Conservation (phyloP, 495 filamentous ascomycete species). For the Saxispiralis lemnorum region DNA sequence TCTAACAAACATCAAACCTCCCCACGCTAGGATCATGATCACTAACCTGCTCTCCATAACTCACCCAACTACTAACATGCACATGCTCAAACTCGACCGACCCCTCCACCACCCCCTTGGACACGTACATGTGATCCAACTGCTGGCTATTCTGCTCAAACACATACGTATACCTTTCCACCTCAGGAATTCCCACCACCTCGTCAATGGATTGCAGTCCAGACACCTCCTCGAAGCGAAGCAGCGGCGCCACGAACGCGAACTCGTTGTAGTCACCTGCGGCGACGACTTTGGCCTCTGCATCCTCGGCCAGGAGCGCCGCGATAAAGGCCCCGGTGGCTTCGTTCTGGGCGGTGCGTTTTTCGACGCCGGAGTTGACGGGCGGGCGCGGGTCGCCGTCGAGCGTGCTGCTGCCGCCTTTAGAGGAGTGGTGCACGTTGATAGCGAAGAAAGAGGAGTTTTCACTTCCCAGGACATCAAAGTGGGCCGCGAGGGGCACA, state of each 20-base stretch:
- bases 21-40: constrained; percentile 47
- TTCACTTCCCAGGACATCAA: constrained; percentile 29
- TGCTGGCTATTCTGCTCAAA: constrained; percentile 37
- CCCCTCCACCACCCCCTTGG: constrained; percentile 20
- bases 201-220: constrained; percentile 37
- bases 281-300: constrained; percentile 29
- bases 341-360: not conserved
- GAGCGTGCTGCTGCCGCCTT: constrained; percentile 37
- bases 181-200: constrained; percentile 24
- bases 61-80: constrained; percentile 44
- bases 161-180: constrained; percentile 44
- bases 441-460: constrained; percentile 37
- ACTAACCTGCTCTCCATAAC: constrained; percentile 27
- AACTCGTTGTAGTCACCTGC: constrained; percentile 52
- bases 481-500: constrained; percentile 37
- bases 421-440: constrained; percentile 40
- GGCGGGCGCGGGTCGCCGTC: constrained; percentile 43
- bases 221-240: constrained; percentile 26
- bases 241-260: constrained; percentile 33
- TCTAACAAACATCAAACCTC: constrained; percentile 32
- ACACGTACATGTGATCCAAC: constrained; percentile 46
- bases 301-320: constrained; percentile 28
- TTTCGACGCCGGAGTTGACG: constrained; percentile 36
- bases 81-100: constrained; percentile 36
- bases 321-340: constrained; percentile 18